Evolutionary conservation across 2,329 filamentous ascomycete genomes (phyloP).

Genomic region (Lasiodiplodia theobromae): DNA sequence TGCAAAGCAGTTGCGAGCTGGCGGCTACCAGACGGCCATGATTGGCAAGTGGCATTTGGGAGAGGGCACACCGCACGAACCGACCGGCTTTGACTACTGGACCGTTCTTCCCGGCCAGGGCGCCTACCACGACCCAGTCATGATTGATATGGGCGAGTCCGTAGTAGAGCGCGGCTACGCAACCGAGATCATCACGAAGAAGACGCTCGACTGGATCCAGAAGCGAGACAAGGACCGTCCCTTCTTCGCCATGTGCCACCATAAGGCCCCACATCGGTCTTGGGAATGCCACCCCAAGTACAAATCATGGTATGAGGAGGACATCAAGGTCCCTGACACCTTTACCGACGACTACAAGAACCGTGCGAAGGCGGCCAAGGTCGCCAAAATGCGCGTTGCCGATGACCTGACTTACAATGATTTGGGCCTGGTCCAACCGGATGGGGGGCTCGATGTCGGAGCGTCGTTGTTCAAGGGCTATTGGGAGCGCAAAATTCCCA

Average conservation of each 20-base stretch:
- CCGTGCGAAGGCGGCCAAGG: slow-evolving; percentile 56
- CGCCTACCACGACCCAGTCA: slow-evolving; percentile 59
- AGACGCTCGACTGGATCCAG: slow-evolving; percentile 54
- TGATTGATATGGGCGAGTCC: slow-evolving; percentile 52
- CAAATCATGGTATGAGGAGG: slow-evolving; percentile 57
- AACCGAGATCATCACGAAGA: slow-evolving; percentile 62
- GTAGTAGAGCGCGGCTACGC: slow-evolving; percentile 53
- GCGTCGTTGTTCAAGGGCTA: slow-evolving; percentile 39
- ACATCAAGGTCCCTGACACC: slow-evolving; percentile 58
- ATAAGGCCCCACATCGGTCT: slow-evolving; percentile 62
- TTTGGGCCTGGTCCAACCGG: slow-evolving; percentile 58
- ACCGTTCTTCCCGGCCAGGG: slow-evolving; percentile 60
- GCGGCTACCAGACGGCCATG: slow-evolving; percentile 61
- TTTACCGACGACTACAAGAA: slow-evolving; percentile 64
- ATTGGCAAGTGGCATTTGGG: slow-evolving; percentile 63
- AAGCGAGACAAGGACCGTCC: slow-evolving; percentile 45
- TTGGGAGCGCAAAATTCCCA: slow-evolving; percentile 51
- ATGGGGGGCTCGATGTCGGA: slow-evolving; percentile 54
- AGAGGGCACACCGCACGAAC: slow-evolving; percentile 55
- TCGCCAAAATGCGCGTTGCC: slow-evolving; percentile 61
- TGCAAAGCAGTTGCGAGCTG: slow-evolving; percentile 57
- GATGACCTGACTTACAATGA: slow-evolving; percentile 62
- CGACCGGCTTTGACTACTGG: slow-evolving; percentile 62
- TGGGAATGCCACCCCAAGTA: slow-evolving; percentile 62
- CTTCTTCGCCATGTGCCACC: slow-evolving; percentile 65